phyloP scores from a whole-genome alignment of 2,329 filamentous ascomycete genomes.

The Fusarium chuoi region DNA sequence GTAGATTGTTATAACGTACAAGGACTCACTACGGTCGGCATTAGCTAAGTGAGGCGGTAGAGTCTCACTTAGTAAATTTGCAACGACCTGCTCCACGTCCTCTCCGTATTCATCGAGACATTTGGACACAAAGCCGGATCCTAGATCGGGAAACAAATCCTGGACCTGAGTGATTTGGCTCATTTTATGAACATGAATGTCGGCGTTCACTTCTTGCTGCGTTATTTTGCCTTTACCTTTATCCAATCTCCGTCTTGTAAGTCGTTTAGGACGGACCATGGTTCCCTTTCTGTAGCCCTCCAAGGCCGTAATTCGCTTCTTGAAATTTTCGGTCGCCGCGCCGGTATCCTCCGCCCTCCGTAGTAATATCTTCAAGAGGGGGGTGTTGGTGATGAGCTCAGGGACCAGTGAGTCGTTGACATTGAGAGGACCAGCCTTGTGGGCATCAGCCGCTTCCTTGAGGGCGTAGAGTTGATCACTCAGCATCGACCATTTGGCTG shows the following conservation, averaged over 20 bases:
- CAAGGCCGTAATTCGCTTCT: constrained; percentile 69
- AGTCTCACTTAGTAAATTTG: constrained; percentile 82
- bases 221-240: constrained; percentile 71
- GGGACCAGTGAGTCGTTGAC: constrained; percentile 79
- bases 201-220: constrained; percentile 51
- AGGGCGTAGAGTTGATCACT: constrained; percentile 86
- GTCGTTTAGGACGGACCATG: constrained; percentile 61
- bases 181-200: constrained; percentile 82
- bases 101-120: constrained; percentile 83
- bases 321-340: constrained; percentile 64
- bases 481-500: constrained; percentile 77
- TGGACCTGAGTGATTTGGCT: constrained; percentile 90
- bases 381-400: constrained; percentile 83
- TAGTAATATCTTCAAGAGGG: constrained; percentile 73
- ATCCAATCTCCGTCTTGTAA: constrained; percentile 65
- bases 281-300: constrained; percentile 68
- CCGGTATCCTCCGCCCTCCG: constrained; percentile 62
- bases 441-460: constrained; percentile 75
- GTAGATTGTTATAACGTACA: constrained; percentile 56
- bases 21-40: constrained; percentile 71
- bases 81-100: constrained; percentile 80
- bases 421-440: constrained; percentile 65
- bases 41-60: constrained; percentile 74
- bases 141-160: constrained; percentile 90
- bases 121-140: constrained; percentile 81